Evolutionary conservation across 805 yeast species (phyloP), one percentile per base, ranked within the genome.

Genomic region (Lipomyces sp.): DNA sequence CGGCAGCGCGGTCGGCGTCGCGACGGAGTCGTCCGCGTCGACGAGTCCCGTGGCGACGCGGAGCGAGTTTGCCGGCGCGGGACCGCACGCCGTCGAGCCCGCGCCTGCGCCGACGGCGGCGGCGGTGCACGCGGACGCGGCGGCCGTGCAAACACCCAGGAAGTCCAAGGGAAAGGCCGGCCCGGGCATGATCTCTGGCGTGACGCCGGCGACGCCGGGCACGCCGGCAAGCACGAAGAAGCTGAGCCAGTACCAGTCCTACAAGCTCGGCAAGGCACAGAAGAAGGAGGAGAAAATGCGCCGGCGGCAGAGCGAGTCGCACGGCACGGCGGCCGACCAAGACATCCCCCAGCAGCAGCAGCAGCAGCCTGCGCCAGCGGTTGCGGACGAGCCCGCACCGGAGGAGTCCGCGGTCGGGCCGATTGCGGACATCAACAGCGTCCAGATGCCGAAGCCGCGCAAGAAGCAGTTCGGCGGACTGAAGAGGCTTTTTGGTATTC

Each of bases 341-440:
- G n/a, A n/a, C n/a, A n/a, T n/a, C n/a, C n/a, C n/a, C n/a, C n/a
- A n/a, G n/a, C 16, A 29, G 14, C 34, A 90, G 59, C 90, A 82
- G 74, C 84, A 83, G 74, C 71, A 84, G 68, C 87, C 86, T 66
- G 93, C 88, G 61, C 81, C 80, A 62, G 81, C 86, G 78, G 80
- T 80, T 66, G 84, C 81, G 41, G 71, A 65, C 37, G 72, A 72
- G 60, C 73, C 71, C 26, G 64, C 57, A 6, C 22, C 22, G 6
- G 45, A 8, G 8, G 18, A 34, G 18, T n/a, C 37, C 16, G 18
- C 19, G 19, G 19, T 21, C 31, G 45, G 26, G 14, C 34, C 43
- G 26, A 43, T 35, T 22, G 40, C 33, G 28, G 28, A 36, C 18
- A 40, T 37, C n/a, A 32, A 32, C 4, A 19, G 44, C 28, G 37